phyloP scores from a whole-genome alignment of 108 stramenopile genomes.

The Tribonema minus region DNA sequence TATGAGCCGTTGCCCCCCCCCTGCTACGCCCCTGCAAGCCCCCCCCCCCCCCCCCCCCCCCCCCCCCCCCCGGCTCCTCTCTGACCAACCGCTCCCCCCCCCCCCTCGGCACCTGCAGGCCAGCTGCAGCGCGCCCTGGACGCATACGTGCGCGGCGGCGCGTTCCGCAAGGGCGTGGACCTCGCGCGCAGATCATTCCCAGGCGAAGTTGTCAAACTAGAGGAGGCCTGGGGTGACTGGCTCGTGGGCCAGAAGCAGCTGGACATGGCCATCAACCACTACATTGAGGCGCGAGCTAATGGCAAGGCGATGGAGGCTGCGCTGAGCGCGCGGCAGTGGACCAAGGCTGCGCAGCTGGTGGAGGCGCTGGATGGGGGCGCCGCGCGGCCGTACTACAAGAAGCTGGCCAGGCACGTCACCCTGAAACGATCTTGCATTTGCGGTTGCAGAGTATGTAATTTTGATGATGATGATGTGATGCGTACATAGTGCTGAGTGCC shows the following conservation, averaged over 20 bases:
- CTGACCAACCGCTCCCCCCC: too few species aligned
- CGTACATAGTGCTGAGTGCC: too few species aligned
- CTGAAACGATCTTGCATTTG: too few species aligned
- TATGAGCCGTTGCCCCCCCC: too few species aligned
- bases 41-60: too few species aligned
- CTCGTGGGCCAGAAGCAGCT: conserved; percentile 55
- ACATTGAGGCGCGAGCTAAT: conserved; percentile 61
- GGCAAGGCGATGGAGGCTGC: conserved; percentile 63
- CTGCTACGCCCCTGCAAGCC: too few species aligned
- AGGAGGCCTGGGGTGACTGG: conserved; percentile 65
- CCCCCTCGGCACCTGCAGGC: too few species aligned
- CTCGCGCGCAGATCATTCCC: conserved; percentile 63
- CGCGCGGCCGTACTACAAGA: conserved; percentile 52
- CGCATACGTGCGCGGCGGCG: conserved; percentile 55
- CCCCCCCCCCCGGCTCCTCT: too few species aligned
- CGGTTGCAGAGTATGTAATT: too few species aligned
- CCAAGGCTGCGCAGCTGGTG: conserved; percentile 54
- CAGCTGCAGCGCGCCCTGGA: conserved; percentile 60
- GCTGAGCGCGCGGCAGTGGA: conserved; percentile 57
- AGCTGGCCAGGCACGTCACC: conserved; percentile 58
- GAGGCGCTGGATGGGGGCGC: conserved; percentile 57
- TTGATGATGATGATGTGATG: too few species aligned
- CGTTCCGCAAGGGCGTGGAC: conserved; percentile 59
- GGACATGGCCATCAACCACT: conserved; percentile 68
- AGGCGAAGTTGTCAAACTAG: conserved; percentile 55